Conservation (phyloP, 306 rosid genomes). For the Corylus americana region DNA sequence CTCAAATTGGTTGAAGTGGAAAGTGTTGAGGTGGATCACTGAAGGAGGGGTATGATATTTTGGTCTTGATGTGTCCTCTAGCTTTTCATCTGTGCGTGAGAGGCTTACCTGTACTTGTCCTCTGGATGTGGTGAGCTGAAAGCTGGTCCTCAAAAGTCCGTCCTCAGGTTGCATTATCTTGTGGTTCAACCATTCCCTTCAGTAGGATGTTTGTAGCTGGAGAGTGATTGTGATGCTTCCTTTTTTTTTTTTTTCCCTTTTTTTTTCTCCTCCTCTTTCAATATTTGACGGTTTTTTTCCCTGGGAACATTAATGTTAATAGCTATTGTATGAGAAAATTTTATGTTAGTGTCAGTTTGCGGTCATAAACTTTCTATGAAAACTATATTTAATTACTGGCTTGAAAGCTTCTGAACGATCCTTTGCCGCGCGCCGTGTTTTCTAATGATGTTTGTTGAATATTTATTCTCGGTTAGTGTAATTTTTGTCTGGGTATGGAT, state of each 20-base stretch:
- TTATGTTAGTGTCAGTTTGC: constrained; percentile 53
- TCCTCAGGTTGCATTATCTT: constrained; percentile 36
- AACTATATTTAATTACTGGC: constrained; percentile 44
- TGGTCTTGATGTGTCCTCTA: constrained; percentile 37
- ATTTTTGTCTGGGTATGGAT: not conserved
- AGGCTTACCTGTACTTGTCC: constrained; percentile 34
- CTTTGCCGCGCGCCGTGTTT: not conserved
- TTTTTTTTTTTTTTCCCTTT: constrained; percentile 4
- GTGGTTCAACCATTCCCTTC: constrained; percentile 51
- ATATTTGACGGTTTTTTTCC: constrained; percentile 48
- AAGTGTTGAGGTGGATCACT: constrained; percentile 36
- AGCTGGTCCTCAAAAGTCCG: constrained; percentile 35
- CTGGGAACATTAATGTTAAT: constrained; percentile 64
- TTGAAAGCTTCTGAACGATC: constrained; percentile 35
- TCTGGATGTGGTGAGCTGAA: constrained; percentile 48
- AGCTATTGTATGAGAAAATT: constrained; percentile 63
- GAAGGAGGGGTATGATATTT: constrained; percentile 40
- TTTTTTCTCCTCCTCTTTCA: constrained; percentile 14
- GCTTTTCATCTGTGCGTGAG: constrained; percentile 27
- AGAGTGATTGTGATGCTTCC: constrained; percentile 59
- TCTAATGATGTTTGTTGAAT: not conserved
- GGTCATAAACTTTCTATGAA: constrained; percentile 45
- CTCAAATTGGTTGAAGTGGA: constrained; percentile 57
- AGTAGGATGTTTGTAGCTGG: constrained; percentile 68
- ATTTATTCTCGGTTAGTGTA: not conserved